Conservation (phyloP, 176 grass and related monocot species). For the Urochloa ruziziensis region DNA sequence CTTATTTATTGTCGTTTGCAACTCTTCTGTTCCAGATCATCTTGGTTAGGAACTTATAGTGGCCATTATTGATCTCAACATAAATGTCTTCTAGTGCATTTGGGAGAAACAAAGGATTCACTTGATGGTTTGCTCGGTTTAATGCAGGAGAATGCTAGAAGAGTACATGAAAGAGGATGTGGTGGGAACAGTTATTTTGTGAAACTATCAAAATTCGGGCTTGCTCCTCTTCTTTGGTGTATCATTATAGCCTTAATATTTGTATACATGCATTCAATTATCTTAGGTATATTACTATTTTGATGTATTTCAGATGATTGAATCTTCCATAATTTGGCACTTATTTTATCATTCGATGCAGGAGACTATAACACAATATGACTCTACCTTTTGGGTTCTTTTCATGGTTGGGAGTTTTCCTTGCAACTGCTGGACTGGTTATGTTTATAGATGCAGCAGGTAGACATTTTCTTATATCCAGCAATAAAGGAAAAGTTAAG, state of each 20-base stretch:
- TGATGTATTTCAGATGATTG: neutral
- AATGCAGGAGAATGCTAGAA: constrained; percentile 94
- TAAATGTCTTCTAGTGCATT: constrained; percentile 5
- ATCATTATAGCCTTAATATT: constrained; percentile 69
- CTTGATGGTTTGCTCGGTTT: constrained; percentile 23
- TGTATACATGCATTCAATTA: constrained; percentile 79
- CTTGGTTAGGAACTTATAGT: neutral
- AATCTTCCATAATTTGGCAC: constrained; percentile 20
- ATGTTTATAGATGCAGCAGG: constrained; percentile 99
- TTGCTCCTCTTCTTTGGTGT: constrained; percentile 83
- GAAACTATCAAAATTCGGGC: constrained; percentile 83
- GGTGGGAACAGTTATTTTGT: constrained; percentile 48
- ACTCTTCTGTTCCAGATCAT: constrained; percentile 16
- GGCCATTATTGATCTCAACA: neutral
- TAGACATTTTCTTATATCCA: constrained; percentile 34
- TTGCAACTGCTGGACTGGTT: constrained; percentile 62
- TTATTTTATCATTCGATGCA: constrained; percentile 46
- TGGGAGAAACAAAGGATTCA: neutral
- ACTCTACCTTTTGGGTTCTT: constrained; percentile 55
- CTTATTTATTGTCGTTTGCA: too few relatives aligned
- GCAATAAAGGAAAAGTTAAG: neutral
- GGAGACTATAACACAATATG: constrained; percentile 64
- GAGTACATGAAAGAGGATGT: constrained; percentile 72
- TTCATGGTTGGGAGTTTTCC: constrained; percentile 78
- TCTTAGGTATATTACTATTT: constrained; percentile 60